These are phyloP conservation scores for Meyerozyma sp. DNA, from an alignment of 1,139 yeast species.

Conservation along the genomic window DNA sequence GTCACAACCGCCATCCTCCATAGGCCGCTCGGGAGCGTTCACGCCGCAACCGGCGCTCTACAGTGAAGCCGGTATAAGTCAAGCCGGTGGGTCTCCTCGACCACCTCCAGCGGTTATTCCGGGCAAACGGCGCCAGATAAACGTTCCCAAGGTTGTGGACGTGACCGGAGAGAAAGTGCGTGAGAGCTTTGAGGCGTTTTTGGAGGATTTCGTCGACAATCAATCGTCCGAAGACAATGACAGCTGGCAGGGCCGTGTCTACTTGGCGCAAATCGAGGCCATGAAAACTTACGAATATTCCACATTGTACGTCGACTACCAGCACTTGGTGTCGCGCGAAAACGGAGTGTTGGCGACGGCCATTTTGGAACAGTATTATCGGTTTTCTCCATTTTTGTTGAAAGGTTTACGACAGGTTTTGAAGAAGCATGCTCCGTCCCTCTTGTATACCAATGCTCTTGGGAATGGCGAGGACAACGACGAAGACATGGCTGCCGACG, in stretches of 20 bases:
- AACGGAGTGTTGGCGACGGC: slow-evolving; percentile 90
- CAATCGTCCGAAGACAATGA: slow-evolving; percentile 27
- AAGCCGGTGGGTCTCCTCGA: slow-evolving; percentile 16
- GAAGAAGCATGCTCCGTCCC: slow-evolving; percentile 69
- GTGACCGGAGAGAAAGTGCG: slow-evolving; percentile 91
- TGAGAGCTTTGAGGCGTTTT: slow-evolving; percentile 82
- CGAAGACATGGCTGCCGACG: slow-evolving; percentile 12
- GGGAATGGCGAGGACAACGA: slow-evolving; percentile 20
- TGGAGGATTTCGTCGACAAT: slow-evolving; percentile 56
- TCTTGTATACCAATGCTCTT: slow-evolving; percentile 47
- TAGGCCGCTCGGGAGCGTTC: slow-evolving; percentile 31
- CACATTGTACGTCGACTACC: slow-evolving; percentile 81
- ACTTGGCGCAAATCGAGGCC: slow-evolving; percentile 75
- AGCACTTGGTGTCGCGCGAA: slow-evolving; percentile 69
- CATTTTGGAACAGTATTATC: slow-evolving; percentile 82
- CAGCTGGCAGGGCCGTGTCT: slow-evolving; percentile 51
- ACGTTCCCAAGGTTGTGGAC: slow-evolving; percentile 84
- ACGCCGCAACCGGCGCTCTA: slow-evolving; percentile 17
- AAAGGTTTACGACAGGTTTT: slow-evolving; percentile 71
- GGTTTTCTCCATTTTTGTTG: slow-evolving; percentile 82
- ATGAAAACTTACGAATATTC: slow-evolving; percentile 73
- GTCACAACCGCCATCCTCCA: slow-evolving; percentile 41
- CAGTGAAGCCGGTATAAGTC: slow-evolving; percentile 16
- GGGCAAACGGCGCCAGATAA: slow-evolving; percentile 49
- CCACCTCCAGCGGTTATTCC: slow-evolving; percentile 17